Percentiles rank a stretch among this genome's conserved stretches.
Conservation (phyloP, 129 eudicot genomes). For the Pseudognaphalium luteoalbum region DNA sequence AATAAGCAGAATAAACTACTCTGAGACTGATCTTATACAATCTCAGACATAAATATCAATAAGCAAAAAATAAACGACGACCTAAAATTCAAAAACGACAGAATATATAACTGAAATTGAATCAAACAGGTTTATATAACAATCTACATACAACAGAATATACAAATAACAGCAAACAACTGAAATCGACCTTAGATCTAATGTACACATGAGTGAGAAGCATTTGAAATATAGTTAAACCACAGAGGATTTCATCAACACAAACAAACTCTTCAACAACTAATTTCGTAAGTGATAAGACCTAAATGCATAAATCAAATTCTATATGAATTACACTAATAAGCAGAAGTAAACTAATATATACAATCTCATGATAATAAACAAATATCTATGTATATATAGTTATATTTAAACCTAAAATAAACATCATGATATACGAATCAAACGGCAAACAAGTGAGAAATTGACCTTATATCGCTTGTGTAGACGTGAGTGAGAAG, state of each 20-base stretch:
- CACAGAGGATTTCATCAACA: not conserved
- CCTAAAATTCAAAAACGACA: not conserved
- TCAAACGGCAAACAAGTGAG: slow-evolving; percentile 1
- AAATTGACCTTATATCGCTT: slow-evolving; percentile 48
- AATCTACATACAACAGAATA: not conserved
- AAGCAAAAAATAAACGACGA: not conserved
- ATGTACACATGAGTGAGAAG: not conserved
- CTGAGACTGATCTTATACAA: not conserved
- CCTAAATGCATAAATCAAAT: not conserved
- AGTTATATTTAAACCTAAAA: slow-evolving; percentile 3
- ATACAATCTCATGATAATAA: slow-evolving; percentile 2
- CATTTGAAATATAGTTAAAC: not conserved
- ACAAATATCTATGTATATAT: not conserved
- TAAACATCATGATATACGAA: slow-evolving; percentile 14
- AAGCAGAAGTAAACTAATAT: slow-evolving; percentile 16
- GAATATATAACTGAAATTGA: not conserved
- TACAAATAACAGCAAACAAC: not conserved
- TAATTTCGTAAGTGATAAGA: not conserved
- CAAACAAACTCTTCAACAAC: not conserved
- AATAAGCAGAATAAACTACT: not conserved
- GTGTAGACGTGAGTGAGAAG: slow-evolving; percentile 71
- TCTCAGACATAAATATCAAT: not conserved
- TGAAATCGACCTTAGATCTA: not conserved
- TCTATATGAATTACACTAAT: not conserved
- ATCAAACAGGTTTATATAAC: not conserved